Evolutionary conservation across 2,329 filamentous ascomycete genomes (phyloP), one percentile per base, ranked within the genome.

Genomic region (Aspergillus sojae): DNA sequence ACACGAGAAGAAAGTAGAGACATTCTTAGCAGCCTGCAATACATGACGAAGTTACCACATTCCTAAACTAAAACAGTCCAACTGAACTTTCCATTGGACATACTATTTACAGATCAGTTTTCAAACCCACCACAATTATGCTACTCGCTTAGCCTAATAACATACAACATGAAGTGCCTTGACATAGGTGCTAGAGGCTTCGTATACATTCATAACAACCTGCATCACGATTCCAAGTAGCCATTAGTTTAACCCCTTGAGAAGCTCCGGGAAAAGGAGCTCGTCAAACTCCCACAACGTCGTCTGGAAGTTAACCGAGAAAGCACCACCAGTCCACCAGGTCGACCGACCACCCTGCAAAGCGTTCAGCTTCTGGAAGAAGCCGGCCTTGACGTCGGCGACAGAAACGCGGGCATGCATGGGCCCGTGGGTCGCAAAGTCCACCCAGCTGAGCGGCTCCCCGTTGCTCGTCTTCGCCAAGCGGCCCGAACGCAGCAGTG

Each of bases 261-360:
- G 52, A 14, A 70, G 63, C 30, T 67, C 65, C 1, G 69, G 69
- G 19, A 71, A 61, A 2, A 72, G 60, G n/a, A 64, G 63, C 28
- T 71, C 69, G 32, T 71, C 68, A 58, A 69, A 72, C 50, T 70
- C 59, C 69, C 69, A 68, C 21, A 70, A 41, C 16, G 65, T 64
- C 2, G 69, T 72, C 54, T 70, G 67, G 23, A 70, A 68, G 28
- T 71, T 70, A 16, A 78, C 79, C 0, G 80, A 80, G 60, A 77
- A 70, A 9, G 67, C 67, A 32, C 64, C 68, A 21, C 68, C 67
- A 2, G 68, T 68, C 64, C 67, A 82, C 69, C 72, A 82, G 1
- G 79, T 83, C n/a, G 71, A 75, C 11, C 72, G 68, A 39, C 71
- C 65, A 2, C 79, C 79, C 63, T 82, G 80, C 4, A 82, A 69